Conservation (phyloP, 305 asterid species). For the Solanum hybrid region DNA sequence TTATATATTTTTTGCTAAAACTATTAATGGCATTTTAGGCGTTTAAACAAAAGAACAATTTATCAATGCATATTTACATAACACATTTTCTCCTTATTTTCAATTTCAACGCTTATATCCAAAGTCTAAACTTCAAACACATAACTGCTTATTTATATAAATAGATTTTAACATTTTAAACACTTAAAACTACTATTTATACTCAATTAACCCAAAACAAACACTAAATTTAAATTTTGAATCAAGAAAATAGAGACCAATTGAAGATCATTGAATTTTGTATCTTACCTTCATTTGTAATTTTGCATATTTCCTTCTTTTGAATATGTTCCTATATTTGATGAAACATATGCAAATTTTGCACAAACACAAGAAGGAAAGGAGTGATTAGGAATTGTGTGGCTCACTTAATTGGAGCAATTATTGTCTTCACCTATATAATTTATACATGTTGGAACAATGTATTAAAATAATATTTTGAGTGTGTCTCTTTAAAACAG, state of each 20-base stretch:
- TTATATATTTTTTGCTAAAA: neutral
- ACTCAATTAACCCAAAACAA: neutral
- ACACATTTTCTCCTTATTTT: neutral
- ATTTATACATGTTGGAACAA: conserved; percentile 22
- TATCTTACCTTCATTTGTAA: conserved; percentile 21
- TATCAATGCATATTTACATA: neutral
- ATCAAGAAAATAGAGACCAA: neutral
- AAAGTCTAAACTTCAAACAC: neutral
- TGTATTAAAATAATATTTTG: conserved; percentile 16
- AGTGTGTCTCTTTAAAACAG: conserved; percentile 34
- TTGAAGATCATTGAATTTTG: neutral
- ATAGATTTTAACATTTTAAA: neutral
- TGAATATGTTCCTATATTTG: neutral
- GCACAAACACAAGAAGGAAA: neutral
- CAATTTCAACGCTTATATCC: neutral
- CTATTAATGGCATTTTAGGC: neutral
- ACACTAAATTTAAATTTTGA: neutral
- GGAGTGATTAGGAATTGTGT: conserved; percentile 8
- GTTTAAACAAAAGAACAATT: neutral
- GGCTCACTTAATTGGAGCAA: conserved; percentile 10
- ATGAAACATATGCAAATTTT: neutral
- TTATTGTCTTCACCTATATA: neutral
- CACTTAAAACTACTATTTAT: neutral
- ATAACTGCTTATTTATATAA: neutral
- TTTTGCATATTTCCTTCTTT: neutral